These are phyloP conservation scores for Schwanniomyces occidentalis DNA, from an alignment of 805 yeast species.

Conservation along the genomic window DNA sequence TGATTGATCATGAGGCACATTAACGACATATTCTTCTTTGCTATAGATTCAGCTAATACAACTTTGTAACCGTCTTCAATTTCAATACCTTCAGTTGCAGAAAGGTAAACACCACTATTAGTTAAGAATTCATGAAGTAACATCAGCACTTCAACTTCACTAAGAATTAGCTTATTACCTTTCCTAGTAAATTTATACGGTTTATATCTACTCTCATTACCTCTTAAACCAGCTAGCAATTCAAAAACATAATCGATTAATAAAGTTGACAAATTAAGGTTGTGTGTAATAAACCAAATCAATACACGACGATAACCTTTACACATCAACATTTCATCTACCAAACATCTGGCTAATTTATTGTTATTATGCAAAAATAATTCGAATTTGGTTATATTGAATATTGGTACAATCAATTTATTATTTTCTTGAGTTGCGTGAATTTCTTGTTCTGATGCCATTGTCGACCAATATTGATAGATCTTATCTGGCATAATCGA, in stretches of 20 bases:
- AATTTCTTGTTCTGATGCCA: conserved; percentile 27
- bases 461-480: conserved; percentile 44
- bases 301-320: conserved; percentile 61
- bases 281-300: conserved; percentile 68
- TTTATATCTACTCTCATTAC: conserved; percentile 27
- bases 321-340: conserved; percentile 74
- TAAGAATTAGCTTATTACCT: conserved; percentile 50
- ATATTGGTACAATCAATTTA: conserved; percentile 30
- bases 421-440: conserved; percentile 24
- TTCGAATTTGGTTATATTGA: conserved; percentile 47
- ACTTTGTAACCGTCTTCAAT: conserved; percentile 28
- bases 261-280: conserved; percentile 51
- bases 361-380: conserved; percentile 53
- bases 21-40: conserved; percentile 48
- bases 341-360: conserved; percentile 50
- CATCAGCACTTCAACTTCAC: conserved; percentile 65
- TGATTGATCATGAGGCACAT: conserved; percentile 65
- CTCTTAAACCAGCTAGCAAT: conserved; percentile 57
- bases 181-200: conserved; percentile 52
- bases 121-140: conserved; percentile 67
- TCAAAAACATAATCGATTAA: conserved; percentile 65
- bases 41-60: conserved; percentile 30
- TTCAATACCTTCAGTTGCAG: conserved; percentile 32
- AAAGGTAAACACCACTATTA: conserved; percentile 40
- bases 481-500: conserved; percentile 51